These are phyloP conservation scores for Punica granatum DNA, from an alignment of 345 rosid species.

Conservation along the genomic window DNA sequence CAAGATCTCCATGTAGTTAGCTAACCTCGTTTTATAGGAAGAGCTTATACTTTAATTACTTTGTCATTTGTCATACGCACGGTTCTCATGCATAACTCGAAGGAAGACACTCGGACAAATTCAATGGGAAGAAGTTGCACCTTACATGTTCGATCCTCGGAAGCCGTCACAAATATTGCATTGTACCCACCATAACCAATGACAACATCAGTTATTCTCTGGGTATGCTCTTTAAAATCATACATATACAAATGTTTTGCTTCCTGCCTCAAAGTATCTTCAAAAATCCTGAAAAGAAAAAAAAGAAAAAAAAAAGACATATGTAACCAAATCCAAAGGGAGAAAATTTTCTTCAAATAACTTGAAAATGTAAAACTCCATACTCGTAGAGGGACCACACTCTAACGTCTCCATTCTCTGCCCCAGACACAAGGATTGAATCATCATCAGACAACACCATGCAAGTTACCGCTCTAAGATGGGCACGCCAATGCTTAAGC, in stretches of 20 bases:
- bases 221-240: constrained; percentile 48
- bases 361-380: neutral
- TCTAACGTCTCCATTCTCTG: constrained; percentile 69
- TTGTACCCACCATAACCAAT: constrained; percentile 61
- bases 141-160: constrained; percentile 85
- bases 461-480: constrained; percentile 63
- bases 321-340: neutral
- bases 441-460: constrained; percentile 68
- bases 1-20: neutral
- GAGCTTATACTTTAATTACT: neutral
- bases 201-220: constrained; percentile 56
- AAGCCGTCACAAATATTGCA: constrained; percentile 71
- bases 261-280: constrained; percentile 44
- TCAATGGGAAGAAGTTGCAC: constrained; percentile 17
- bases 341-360: neutral
- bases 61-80: neutral
- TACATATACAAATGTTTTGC: constrained; percentile 48
- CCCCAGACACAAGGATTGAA: constrained; percentile 71
- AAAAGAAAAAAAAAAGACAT: neutral
- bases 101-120: no score
- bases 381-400: constrained; percentile 82
- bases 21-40: neutral
- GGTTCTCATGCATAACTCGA: neutral
- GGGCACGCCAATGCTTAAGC: constrained; percentile 81
- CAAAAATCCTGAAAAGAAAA: constrained; percentile 50